Evolutionary conservation across 805 yeast species (phyloP).

Genomic region (Candida awuae): DNA sequence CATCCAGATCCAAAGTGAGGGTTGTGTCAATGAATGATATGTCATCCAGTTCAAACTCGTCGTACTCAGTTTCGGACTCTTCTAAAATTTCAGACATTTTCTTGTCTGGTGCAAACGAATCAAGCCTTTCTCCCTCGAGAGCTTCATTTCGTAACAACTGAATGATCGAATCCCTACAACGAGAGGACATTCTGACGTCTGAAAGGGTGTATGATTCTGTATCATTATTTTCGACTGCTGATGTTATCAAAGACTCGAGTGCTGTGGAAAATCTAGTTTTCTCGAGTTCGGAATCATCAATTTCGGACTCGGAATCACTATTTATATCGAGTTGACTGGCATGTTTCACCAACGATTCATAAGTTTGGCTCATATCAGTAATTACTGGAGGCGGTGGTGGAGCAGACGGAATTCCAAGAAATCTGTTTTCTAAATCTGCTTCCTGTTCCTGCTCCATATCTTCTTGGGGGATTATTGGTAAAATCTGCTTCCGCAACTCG

Average conservation of each 20-base stretch:
- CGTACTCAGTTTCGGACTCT: not conserved
- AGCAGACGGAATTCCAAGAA: conserved; percentile 6
- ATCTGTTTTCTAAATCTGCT: not conserved
- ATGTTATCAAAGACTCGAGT: not conserved
- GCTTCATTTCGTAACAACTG: not conserved
- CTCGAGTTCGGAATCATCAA: not conserved
- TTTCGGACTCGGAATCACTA: not conserved
- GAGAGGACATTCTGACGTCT: not conserved
- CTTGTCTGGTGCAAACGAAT: not conserved
- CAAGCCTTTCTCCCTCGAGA: not conserved
- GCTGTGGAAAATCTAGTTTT: not conserved
- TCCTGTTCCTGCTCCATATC: not conserved
- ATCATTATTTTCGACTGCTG: not conserved
- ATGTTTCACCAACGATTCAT: too few species aligned
- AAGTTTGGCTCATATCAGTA: too few species aligned
- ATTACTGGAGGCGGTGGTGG: conserved; percentile 11
- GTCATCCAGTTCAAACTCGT: not conserved
- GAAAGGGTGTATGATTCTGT: not conserved
- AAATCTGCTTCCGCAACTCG: not conserved
- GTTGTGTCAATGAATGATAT: not conserved
- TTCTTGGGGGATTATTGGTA: conserved; percentile 10
- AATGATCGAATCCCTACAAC: conserved; percentile 5
- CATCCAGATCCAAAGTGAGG: not conserved
- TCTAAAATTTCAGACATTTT: conserved; percentile 10
- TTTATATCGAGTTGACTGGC: too few species aligned